Base-by-base conservation (phyloP, 768 basidiomycete genomes). In the Daedalea quercina region DNA sequence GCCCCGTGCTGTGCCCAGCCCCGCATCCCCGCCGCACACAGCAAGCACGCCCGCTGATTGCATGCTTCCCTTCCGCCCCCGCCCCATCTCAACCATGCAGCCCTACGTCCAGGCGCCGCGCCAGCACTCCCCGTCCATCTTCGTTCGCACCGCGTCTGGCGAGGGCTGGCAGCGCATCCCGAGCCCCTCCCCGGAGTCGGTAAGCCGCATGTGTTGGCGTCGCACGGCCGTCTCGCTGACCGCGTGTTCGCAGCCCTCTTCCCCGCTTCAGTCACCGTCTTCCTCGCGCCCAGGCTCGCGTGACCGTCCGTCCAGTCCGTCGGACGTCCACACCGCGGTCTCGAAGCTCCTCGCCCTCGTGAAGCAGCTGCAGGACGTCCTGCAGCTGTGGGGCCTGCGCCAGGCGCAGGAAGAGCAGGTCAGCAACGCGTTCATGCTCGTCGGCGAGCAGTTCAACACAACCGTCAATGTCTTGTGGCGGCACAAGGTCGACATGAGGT, bases 361-460 rank as follows among this genome's bases (percentile, higher is more conserved):
- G n/a, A 88, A 87, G 60, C 77, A 80, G 51, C 80, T 98, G 17
- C 84, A 94, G 60, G 82, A 88, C 15, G 69, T 78, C 1, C 76
- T 94, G 44, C 75, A 70, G 24, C 76, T 77, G 54, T 94, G 93
- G 92, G 79, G 83, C 46, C 56, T 69, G 1, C 72, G 75, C 2
- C 71, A 77, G 43, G 81, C 81, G 1, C 69, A 76, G 1, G 86
- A 91, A 50, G 71, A 69, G 13, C 74, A 90, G 63, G 91, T 98
- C 62, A 91, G 88, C 74, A 84, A 95, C 66, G 79, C 89, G 50
- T 98, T 93, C 66, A 89, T 98, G 50, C 79, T 82, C 60, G 79
- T 96, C 15, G 93, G 92, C 42, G 87, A 87, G 63, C 87, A 94
- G 59, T 94, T 96, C 73, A 93, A 94, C 67, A 69, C 76, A 2